Evolutionary conservation across 176 grass and related monocot genomes (phyloP).

Genomic region (Zea luxurians): DNA sequence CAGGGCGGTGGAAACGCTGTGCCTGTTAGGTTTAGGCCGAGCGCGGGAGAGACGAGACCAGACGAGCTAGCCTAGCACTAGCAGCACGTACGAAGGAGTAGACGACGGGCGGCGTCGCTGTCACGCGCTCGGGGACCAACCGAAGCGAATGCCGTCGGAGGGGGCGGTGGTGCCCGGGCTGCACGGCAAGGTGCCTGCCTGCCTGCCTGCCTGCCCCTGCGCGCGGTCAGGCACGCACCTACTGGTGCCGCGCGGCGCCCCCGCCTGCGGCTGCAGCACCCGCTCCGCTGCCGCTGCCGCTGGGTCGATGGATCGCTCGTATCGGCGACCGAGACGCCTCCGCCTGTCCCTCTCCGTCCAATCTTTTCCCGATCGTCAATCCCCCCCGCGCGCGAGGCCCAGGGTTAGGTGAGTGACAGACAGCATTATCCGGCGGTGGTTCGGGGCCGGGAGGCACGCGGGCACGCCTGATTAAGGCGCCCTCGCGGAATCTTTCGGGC

Average conservation of each 20-base stretch:
- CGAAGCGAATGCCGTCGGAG: background rate
- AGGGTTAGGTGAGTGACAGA: constrained; percentile 35
- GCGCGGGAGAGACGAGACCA: too few relatives aligned
- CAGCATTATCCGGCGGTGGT: constrained; percentile 41
- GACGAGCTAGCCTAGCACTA: too few relatives aligned
- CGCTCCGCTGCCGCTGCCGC: background rate
- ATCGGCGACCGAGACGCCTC: background rate
- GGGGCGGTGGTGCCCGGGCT: constrained; percentile 39
- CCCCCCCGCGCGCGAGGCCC: constrained; percentile 31
- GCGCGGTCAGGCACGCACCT: constrained; percentile 31
- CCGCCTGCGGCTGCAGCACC: background rate
- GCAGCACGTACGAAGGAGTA: background rate
- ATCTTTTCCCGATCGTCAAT: constrained; percentile 2
- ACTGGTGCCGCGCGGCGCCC: constrained; percentile 17
- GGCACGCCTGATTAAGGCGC: constrained; percentile 33
- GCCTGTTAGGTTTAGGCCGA: too few relatives aligned
- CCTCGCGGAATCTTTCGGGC: background rate
- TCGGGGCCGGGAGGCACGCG: constrained; percentile 54
- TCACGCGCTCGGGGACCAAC: background rate
- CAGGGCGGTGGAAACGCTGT: too few relatives aligned
- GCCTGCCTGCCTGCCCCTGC: constrained; percentile 9
- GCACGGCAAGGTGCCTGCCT: constrained; percentile 37
- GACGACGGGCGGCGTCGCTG: background rate
- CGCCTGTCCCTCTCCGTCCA: background rate
- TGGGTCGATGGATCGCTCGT: background rate